Conservation (phyloP, 106 monocot genomes). For the Posidonia australis region DNA sequence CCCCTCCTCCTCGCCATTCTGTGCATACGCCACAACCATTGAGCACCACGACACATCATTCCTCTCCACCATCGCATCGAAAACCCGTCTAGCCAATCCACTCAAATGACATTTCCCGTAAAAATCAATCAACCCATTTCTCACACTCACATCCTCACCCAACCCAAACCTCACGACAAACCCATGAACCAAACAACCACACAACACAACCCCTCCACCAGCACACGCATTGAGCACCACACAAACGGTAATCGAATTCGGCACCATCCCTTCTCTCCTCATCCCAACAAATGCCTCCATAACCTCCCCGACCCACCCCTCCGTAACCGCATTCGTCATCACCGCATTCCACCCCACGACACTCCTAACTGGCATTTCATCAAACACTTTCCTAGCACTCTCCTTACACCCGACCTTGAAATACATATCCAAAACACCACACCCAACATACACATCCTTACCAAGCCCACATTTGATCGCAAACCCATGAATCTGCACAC, state of each 20-base stretch:
- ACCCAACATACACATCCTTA: slow-evolving; percentile 41
- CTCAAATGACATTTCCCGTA: slow-evolving; percentile 55
- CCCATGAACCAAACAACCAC: slow-evolving; percentile 48
- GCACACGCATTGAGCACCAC: slow-evolving; percentile 68
- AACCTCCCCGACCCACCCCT: slow-evolving; percentile 26
- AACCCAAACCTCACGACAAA: slow-evolving; percentile 38
- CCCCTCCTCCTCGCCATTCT: slow-evolving; percentile 60
- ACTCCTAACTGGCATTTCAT: slow-evolving; percentile 55
- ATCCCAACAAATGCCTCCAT: slow-evolving; percentile 16
- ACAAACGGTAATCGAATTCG: slow-evolving; percentile 44
- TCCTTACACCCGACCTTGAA: slow-evolving; percentile 23
- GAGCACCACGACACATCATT: slow-evolving; percentile 84
- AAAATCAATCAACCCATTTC: slow-evolving; percentile 66
- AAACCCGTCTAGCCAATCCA: slow-evolving; percentile 36
- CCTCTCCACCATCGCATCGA: slow-evolving; percentile 32
- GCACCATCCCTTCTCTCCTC: slow-evolving; percentile 27
- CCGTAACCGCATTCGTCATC: slow-evolving; percentile 41
- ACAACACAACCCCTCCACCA: slow-evolving; percentile 10
- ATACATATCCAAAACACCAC: slow-evolving; percentile 50
- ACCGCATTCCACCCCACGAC: slow-evolving; percentile 54
- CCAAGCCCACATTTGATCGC: slow-evolving; percentile 21
- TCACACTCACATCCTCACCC: slow-evolving; percentile 32
- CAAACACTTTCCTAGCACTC: slow-evolving; percentile 45
- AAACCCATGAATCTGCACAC: slow-evolving; percentile 32
- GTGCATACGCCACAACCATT: slow-evolving; percentile 47